These are phyloP conservation scores for Globisporangium ultimum DNA, from an alignment of 352 stramenopile genomes.

Conservation along the genomic window DNA sequence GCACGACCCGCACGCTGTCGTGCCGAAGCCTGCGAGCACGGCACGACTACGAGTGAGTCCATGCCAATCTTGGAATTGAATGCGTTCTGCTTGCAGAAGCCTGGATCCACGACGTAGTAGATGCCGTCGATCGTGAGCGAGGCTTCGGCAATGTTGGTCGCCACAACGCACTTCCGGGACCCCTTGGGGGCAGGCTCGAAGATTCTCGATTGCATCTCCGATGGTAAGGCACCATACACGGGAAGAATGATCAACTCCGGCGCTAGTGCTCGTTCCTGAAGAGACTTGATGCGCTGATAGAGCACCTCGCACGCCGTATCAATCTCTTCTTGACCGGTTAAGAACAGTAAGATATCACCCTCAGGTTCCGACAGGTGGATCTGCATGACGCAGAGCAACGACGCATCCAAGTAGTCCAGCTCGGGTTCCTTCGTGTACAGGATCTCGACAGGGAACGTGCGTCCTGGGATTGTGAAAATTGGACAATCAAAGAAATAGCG, in stretches of 20 bases:
- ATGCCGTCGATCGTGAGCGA: constrained; percentile 99
- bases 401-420: constrained; percentile 97
- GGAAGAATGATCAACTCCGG: constrained; percentile 98
- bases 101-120: constrained; percentile 92
- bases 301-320: constrained; percentile 98
- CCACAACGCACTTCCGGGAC: constrained; percentile 97
- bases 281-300: constrained; percentile 96
- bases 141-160: constrained; percentile 99
- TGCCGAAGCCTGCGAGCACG: constrained; percentile 98
- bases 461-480: constrained; percentile 98
- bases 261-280: constrained; percentile 91
- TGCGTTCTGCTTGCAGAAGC: constrained; percentile 98
- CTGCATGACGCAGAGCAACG: constrained; percentile 98
- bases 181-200: constrained; percentile 97
- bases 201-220: constrained; percentile 99
- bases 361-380: constrained; percentile 98
- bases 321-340: constrained; percentile 99
- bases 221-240: constrained; percentile 97
- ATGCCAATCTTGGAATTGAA: constrained; percentile 99
- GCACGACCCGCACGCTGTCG: constrained; percentile 96
- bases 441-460: constrained; percentile 98
- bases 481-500: constrained; percentile 97
- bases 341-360: constrained; percentile 98
- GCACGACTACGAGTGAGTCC: constrained; percentile 98
- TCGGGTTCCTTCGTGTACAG: constrained; percentile 99